Base-by-base conservation (phyloP, 768 basidiomycete genomes). In the Leucosporidium creatinivorum region DNA sequence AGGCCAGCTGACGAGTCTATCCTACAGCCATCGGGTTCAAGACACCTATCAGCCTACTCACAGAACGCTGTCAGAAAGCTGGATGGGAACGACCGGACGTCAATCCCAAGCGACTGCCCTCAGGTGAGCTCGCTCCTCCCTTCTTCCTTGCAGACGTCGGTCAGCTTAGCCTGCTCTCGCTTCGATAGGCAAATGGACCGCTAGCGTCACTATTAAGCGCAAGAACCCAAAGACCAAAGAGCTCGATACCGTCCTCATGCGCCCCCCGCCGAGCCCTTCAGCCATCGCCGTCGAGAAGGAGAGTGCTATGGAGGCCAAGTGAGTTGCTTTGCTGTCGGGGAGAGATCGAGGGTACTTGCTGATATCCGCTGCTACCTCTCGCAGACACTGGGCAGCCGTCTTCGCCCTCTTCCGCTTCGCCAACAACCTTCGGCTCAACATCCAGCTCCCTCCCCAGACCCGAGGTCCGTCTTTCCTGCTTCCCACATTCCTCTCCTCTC, bases 21-120 rank as follows among this genome's bases (percentile, higher is more conserved):
- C 26, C 36, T 18, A 8, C 69, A 69, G 68, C 69, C 1, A 25
- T 62, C 60, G 91, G 91, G 25, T 93, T 84, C 69, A 94, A 96
- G 79, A 88, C 85, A 65, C 93, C 93, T 3, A 75, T 91, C 52
- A 86, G 83, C 72, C 77, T 93, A 39, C 81, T 96, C 17, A 82
- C 88, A 61, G 93, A 96, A 81, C 86, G 88, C 85, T 93, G 91
- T 75, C 89, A 91, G 76, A 93, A 93, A 78, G 82, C 84, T 60
- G 91, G 88, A 3, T 94, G 91, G 91, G 89, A 92, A 66, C 87
- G 87, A 69, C 88, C 93, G 1, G 73, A 79, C 12, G 83, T 94
- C n/a, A 86, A 91, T 62, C 84, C 88, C 31, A 89, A 91, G 76
- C 78, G 64, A 62, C 21, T 31, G 4, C 73, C 87, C 84, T 60